Conservation (phyloP, 768 basidiomycete species). For the Tricholoma sp. region DNA sequence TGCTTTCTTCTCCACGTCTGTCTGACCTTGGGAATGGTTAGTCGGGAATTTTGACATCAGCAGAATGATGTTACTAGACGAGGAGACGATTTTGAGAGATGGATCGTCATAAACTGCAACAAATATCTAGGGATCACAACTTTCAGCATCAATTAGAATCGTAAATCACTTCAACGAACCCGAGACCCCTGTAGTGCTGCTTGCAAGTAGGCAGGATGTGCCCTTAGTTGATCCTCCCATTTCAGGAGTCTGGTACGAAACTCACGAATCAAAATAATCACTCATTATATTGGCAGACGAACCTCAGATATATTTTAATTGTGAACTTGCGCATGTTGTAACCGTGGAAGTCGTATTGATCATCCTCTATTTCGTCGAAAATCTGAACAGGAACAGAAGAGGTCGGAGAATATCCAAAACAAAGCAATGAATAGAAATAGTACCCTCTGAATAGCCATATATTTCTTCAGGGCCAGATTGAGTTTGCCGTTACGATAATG, state of each 20-base stretch:
- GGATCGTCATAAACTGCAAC: conserved; percentile 69
- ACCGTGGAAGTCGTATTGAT: conserved; percentile 97
- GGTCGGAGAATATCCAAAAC: not conserved
- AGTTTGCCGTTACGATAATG: conserved; percentile 59
- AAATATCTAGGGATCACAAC: conserved; percentile 53
- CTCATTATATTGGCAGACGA: conserved; percentile 21
- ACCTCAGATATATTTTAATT: conserved; percentile 83
- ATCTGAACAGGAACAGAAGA: conserved; percentile 35
- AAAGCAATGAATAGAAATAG: conserved; percentile 8
- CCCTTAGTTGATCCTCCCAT: conserved; percentile 79
- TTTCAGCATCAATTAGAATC: conserved; percentile 3
- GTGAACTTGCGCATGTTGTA: conserved; percentile 91
- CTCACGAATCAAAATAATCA: not conserved
- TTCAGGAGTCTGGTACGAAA: conserved; percentile 52
- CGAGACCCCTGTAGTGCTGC: conserved; percentile 68
- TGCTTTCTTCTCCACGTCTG: conserved; percentile 72
- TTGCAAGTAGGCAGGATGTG: conserved; percentile 70
- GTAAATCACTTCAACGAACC: conserved; percentile 32
- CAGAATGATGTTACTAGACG: conserved; percentile 27
- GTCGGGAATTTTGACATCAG: not conserved
- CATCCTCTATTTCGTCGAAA: conserved; percentile 87
- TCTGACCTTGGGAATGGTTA: conserved; percentile 23
- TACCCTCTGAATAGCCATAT: conserved; percentile 70
- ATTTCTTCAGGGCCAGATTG: conserved; percentile 82
- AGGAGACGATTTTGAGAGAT: conserved; percentile 41